phyloP scores from a whole-genome alignment of 1,139 yeast species.

The Candida glucosophila region DNA sequence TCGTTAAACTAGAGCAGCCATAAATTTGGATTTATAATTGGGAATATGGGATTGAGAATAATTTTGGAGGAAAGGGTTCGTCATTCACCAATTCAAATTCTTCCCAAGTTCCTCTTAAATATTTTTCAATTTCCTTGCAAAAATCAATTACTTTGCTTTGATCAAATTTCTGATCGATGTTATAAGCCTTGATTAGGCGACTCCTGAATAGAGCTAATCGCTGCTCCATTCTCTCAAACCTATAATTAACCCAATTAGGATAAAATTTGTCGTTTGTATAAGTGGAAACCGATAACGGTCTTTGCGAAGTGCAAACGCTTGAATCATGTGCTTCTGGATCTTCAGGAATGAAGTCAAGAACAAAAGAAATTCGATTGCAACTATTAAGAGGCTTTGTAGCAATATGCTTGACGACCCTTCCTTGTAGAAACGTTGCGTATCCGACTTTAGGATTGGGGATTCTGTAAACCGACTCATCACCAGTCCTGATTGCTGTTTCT shows the following conservation, averaged over 20 bases:
- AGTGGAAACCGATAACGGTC: constrained; percentile 28
- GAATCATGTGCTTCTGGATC: constrained; percentile 28
- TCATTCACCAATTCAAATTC: constrained; percentile 29
- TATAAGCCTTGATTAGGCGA: constrained; percentile 10
- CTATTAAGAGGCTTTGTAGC: constrained; percentile 22
- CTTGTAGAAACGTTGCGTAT: constrained; percentile 41
- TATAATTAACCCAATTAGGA: constrained; percentile 33
- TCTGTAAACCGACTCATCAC: constrained; percentile 11
- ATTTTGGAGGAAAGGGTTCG: constrained; percentile 13
- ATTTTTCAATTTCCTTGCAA: constrained; percentile 25
- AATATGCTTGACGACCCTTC: constrained; percentile 16
- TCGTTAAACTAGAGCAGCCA: no score
- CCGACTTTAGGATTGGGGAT: constrained; percentile 9
- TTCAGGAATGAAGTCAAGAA: constrained; percentile 34
- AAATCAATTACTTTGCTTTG: constrained; percentile 25
- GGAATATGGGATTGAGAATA: constrained; percentile 7
- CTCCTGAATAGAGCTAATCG: constrained; percentile 19
- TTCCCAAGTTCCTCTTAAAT: constrained; percentile 26
- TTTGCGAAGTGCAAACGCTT: constrained; percentile 30
- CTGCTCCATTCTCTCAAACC: constrained; percentile 24
- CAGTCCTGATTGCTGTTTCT: constrained; percentile 22
- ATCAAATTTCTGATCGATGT: constrained; percentile 21
- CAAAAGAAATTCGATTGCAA: constrained; percentile 23
- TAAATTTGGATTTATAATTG: no score
- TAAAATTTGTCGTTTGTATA: constrained; percentile 31